Evolutionary conservation across 805 yeast genomes (phyloP), one percentile per base, ranked within the genome.

Genomic region (Sugiyamaella valdiviana): DNA sequence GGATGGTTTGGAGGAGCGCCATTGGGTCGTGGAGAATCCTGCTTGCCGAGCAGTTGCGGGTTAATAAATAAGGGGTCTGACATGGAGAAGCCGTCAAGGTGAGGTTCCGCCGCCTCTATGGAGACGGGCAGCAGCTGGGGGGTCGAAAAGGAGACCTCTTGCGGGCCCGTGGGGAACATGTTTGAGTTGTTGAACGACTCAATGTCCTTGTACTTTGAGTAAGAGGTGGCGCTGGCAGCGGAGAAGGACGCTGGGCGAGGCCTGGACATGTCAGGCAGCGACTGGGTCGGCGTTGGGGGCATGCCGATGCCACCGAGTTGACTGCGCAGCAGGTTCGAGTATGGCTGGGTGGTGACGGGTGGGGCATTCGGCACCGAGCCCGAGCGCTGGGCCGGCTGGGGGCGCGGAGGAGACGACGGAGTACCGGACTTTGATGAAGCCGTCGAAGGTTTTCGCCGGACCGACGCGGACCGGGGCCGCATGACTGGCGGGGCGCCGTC

Each of bases 101-200:
- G 74, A 14, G 85, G 67, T 90, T 91, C 83, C 50, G 79, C 82
- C 53, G 63, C 63, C 37, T 69, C 74, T 15, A 69, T 50, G 1
- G 69, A 78, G 16, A 69, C 67, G 1, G 83, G 81, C 10, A 72
- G 59, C 40, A 80, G 59, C 63, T 87, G 95, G 2, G 95, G 96
- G 0, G 95, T 84, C 1, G 95, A 79, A 61, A 85, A 86, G 1
- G 82, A 85, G 21, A 84, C 89, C 58, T 84, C 88, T 39, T 74
- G 75, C 1, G 90, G 89, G 0, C 76, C 68, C 12, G 51, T 39
- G 16, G 52, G 53, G 48, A 55, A 52, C 45, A 43, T 45, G 38
- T 50, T 47, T 19, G 46, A 2, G 44, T 43, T 22, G 46, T 53
- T 32, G 48, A 49, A 36, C 41, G 49, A 53, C 15, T 51, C 64